These are phyloP conservation scores for Phialemoniopsis sp. DNA, from an alignment of 2,329 filamentous ascomycete genomes.

Conservation along the genomic window DNA sequence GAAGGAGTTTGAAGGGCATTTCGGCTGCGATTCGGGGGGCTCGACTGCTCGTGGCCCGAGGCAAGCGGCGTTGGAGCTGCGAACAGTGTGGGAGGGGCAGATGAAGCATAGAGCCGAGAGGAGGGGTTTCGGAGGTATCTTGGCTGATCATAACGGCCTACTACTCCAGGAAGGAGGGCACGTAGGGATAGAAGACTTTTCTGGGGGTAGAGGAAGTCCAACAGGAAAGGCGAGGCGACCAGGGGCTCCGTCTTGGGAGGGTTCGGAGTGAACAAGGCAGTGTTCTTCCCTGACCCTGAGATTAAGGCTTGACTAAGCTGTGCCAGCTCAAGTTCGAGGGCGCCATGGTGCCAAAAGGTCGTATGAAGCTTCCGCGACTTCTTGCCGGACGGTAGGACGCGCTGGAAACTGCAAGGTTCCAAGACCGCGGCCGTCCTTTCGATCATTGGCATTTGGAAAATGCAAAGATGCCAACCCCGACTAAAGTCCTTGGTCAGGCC, in stretches of 20 bases:
- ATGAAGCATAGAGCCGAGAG: constrained; percentile 18
- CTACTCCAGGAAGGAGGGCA: constrained; percentile 17
- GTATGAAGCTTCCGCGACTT: constrained; percentile 40
- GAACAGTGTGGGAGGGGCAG: constrained; percentile 5
- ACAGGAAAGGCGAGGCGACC: constrained; percentile 42
- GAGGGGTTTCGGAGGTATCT: constrained; percentile 8
- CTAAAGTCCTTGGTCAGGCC: too few species aligned
- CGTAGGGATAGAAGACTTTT: constrained; percentile 31
- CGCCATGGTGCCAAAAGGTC: constrained; percentile 52
- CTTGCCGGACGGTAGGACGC: constrained; percentile 40
- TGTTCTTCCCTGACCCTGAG: constrained; percentile 17
- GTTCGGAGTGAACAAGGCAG: constrained; percentile 16
- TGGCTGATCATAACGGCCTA: constrained; percentile 11
- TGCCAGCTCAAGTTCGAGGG: constrained; percentile 42
- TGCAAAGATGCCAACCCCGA: neutral
- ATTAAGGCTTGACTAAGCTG: constrained; percentile 33
- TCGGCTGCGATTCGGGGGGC: too few species aligned
- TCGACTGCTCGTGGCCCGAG: too few species aligned
- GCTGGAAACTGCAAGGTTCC: constrained; percentile 52
- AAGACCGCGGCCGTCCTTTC: constrained; percentile 53
- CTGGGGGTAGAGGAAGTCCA: constrained; percentile 53
- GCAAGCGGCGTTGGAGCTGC: too few species aligned
- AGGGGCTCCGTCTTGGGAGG: constrained; percentile 22
- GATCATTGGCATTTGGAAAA: constrained; percentile 40
- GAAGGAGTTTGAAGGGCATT: too few species aligned